phyloP scores from a whole-genome alignment of 2,329 filamentous ascomycete genomes.

The Pestalotiopsis sp. region DNA sequence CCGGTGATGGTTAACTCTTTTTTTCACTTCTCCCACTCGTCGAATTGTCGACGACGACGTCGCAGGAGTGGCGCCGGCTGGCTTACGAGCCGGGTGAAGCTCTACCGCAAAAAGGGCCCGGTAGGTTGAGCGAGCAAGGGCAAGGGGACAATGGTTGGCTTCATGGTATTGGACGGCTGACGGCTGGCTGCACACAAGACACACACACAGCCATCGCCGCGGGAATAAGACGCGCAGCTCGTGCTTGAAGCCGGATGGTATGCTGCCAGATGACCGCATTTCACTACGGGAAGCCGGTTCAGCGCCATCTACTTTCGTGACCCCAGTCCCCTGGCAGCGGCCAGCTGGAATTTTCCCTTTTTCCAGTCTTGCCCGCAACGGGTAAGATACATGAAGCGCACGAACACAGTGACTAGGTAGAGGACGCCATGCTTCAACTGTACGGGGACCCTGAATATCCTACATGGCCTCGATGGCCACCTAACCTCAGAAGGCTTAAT shows the following conservation, averaged over 20 bases:
- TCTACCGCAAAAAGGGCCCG: constrained; percentile 12
- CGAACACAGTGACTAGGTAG: background rate
- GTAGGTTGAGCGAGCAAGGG: constrained; percentile 10
- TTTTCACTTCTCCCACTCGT: background rate
- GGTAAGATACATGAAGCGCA: background rate
- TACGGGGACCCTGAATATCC: background rate
- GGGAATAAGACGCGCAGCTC: background rate
- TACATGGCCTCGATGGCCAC: background rate
- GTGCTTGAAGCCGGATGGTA: constrained; percentile 7
- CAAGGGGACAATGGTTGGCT: background rate
- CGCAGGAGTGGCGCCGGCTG: constrained; percentile 16
- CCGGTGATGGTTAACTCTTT: background rate
- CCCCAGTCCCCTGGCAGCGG: background rate
- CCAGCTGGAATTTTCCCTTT: background rate
- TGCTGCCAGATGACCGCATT: background rate
- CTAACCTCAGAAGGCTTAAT: no score
- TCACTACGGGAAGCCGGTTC: background rate
- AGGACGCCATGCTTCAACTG: background rate
- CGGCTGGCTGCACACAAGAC: background rate
- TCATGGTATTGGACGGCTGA: constrained; percentile 9
- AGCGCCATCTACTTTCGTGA: background rate
- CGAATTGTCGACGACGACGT: background rate
- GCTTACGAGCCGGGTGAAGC: constrained; percentile 11
- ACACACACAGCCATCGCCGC: background rate
- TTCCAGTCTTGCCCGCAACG: background rate